Conservation (phyloP, 2,329 filamentous ascomycete genomes). For the Chaetomium olivaceum region DNA sequence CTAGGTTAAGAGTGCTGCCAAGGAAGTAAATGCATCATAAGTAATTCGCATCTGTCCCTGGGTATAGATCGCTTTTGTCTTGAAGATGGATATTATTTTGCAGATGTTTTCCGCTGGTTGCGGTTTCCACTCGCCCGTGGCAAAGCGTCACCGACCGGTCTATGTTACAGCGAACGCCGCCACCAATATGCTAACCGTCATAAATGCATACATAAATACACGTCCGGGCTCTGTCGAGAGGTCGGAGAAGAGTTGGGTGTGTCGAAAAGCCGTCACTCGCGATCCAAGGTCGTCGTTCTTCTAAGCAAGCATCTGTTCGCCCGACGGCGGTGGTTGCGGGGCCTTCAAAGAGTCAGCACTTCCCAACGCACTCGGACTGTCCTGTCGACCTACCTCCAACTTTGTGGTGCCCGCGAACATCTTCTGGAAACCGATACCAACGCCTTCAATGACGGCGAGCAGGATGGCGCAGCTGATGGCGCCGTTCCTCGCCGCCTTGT, state of each 20-base stretch:
- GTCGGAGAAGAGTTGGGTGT: slow-evolving; percentile 32
- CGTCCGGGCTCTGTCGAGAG: slow-evolving; percentile 22
- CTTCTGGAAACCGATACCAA: slow-evolving; percentile 71
- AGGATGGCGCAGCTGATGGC: slow-evolving; percentile 95
- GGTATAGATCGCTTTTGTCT: not conserved
- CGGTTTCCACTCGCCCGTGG: slow-evolving; percentile 22
- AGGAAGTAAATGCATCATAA: no score
- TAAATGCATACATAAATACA: slow-evolving; percentile 36
- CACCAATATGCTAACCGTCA: slow-evolving; percentile 34
- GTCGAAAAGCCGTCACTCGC: slow-evolving; percentile 18
- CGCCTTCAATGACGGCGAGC: slow-evolving; percentile 93
- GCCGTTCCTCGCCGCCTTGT: slow-evolving; percentile 88
- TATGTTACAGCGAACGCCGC: slow-evolving; percentile 36
- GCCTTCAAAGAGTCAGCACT: slow-evolving; percentile 24
- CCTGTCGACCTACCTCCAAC: slow-evolving; percentile 29
- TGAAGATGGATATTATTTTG: slow-evolving; percentile 32
- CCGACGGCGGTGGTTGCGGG: slow-evolving; percentile 30
- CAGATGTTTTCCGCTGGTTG: slow-evolving; percentile 24
- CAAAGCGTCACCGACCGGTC: slow-evolving; percentile 31
- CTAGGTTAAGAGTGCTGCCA: not conserved
- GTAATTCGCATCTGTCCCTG: not conserved
- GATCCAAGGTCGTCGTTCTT: slow-evolving; percentile 19
- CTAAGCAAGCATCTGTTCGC: slow-evolving; percentile 31
- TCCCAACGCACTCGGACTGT: not conserved
- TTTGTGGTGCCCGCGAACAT: slow-evolving; percentile 35